Evolutionary conservation across 78 protist species (phyloP), one percentile per base, ranked within the genome.

Genomic region (Isochrysis galbana): DNA sequence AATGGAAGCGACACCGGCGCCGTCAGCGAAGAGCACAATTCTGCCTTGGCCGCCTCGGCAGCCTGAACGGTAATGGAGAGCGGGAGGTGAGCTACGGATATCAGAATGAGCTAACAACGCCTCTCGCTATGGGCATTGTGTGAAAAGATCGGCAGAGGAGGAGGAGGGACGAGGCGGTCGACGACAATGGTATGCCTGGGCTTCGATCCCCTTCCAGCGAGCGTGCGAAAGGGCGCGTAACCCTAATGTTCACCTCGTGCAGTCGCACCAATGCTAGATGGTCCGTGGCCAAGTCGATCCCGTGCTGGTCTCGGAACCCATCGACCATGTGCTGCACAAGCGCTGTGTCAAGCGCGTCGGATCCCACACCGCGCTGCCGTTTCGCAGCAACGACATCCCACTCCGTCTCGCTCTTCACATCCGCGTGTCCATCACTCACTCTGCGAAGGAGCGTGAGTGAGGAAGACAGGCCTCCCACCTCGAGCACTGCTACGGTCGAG

Each of bases 1-100:
- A 96, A 99, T 44, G 99, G 99, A 38, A 99, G 96, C 96, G 97
- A 98, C 95, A 99, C 90, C 38, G 91, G 92, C n/a, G 94, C 92
- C 14, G 46, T 21, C 34, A 39, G 5, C 34, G 47, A 11, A 17
- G 46, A 3, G 84, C 47, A 39, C 32, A 77, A 46, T 46, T 1
- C 47, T 14, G 22, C 26, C 46, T 39, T 36, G 22, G 82, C 82
- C 42, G n/a, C 74, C 74, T 61, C 74, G 5, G 74, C 4, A 2
- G 74, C 67, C 67, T 54, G 67, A 10, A 54, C 10, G 67, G n/a
- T n/a, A n/a, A n/a, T n/a, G n/a, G n/a, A n/a, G n/a, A n/a, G n/a
- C n/a, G n/a, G n/a, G n/a, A n/a, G n/a, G n/a, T n/a, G n/a, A n/a
- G n/a, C n/a, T n/a, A n/a, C n/a, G n/a, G n/a, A n/a, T n/a, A n/a